A percentile compares a stretch with the other conserved stretches of the same genome.
Evolutionary conservation across 768 basidiomycete genomes (phyloP).

Genomic region (Dentipellis sp.): DNA sequence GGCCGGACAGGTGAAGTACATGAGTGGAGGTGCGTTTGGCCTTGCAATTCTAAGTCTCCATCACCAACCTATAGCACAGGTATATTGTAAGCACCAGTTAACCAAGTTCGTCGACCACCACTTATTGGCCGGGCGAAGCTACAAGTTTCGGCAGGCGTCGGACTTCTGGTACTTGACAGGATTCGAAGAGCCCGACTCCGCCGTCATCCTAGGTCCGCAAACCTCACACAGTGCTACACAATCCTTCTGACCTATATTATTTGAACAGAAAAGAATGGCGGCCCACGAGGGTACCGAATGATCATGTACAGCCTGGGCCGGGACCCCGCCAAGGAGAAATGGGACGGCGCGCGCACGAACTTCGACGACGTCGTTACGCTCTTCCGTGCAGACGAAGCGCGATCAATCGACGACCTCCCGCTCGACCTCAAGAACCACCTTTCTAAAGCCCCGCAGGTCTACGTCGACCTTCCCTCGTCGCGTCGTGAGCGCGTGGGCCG

Average conservation of each 20-base stretch:
- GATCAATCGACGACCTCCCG: slow-evolving; percentile 44
- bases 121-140: slow-evolving; percentile 38
- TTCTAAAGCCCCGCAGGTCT: slow-evolving; percentile 34
- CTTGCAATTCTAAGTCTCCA: not conserved
- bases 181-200: slow-evolving; percentile 89
- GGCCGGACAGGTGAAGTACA: slow-evolving; percentile 36
- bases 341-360: slow-evolving; percentile 86
- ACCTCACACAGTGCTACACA: not conserved
- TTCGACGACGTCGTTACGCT: slow-evolving; percentile 51
- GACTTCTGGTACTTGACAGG: slow-evolving; percentile 97
- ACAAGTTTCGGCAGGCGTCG: slow-evolving; percentile 89
- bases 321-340: slow-evolving; percentile 71
- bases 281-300: slow-evolving; percentile 75
- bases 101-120: not conserved
- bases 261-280: slow-evolving; percentile 55
- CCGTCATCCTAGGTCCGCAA: slow-evolving; percentile 50
- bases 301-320: slow-evolving; percentile 74
- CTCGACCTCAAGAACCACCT: slow-evolving; percentile 49
- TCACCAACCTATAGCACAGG: not conserved
- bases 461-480: slow-evolving; percentile 27
- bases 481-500: not conserved
- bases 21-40: slow-evolving; percentile 20
- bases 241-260: slow-evolving; percentile 4
- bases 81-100: slow-evolving; percentile 9
- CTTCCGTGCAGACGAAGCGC: slow-evolving; percentile 75